Evolutionary conservation across 75 land plant species (phyloP).

Genomic region (Sequoiadendron giganteum): DNA sequence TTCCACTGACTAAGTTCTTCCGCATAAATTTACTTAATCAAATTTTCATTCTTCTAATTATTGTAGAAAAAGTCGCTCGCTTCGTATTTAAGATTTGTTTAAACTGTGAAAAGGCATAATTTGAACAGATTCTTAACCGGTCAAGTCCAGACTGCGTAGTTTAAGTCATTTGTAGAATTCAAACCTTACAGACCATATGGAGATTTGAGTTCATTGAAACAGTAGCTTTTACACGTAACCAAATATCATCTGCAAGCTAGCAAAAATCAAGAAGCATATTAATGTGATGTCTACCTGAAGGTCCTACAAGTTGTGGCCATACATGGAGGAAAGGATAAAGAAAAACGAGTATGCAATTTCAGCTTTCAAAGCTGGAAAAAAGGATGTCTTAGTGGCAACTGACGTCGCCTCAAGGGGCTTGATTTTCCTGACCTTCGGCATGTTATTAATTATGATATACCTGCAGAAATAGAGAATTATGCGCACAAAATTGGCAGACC

Average conservation of each 20-base stretch:
- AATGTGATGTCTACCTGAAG: conserved; percentile 50
- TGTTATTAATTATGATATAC: conserved; percentile 97
- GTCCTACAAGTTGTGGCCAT: conserved; percentile 89
- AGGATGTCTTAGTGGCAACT: conserved; percentile 93
- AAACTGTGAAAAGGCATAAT: too few relatives aligned
- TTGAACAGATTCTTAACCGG: too few relatives aligned
- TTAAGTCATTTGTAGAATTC: too few relatives aligned
- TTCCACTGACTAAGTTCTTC: too few relatives aligned
- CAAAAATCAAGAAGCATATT: background rate
- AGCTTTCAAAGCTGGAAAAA: conserved; percentile 79
- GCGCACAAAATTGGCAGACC: conserved; percentile 94
- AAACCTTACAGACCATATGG: background rate
- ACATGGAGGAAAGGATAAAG: conserved; percentile 97
- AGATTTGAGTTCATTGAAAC: background rate
- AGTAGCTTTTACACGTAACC: background rate
- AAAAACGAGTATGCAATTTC: conserved; percentile 89
- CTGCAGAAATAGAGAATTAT: conserved; percentile 94
- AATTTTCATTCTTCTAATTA: too few relatives aligned
- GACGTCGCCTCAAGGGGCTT: conserved; percentile 96
- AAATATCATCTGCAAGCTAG: too few relatives aligned
- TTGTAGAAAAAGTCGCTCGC: too few relatives aligned
- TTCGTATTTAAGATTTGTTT: too few relatives aligned
- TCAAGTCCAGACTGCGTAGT: too few relatives aligned
- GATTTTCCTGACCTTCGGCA: conserved; percentile 97
- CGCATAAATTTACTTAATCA: too few relatives aligned